A percentile compares a stretch with the other conserved stretches of the same genome.
phyloP scores from a whole-genome alignment of 148 eudicot species.

The Nepenthes mirabilis region DNA sequence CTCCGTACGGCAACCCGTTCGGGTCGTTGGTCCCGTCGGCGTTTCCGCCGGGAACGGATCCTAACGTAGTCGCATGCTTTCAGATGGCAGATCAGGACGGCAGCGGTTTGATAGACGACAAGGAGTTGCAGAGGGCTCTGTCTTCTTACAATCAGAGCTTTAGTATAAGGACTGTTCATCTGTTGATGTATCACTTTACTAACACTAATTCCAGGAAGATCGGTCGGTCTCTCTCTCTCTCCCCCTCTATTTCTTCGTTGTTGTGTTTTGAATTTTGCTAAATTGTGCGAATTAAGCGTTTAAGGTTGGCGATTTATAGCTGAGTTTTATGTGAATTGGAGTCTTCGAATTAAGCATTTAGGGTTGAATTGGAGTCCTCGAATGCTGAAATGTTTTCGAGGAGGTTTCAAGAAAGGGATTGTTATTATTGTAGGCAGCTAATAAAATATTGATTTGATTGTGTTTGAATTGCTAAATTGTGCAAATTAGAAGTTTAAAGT shows the following conservation, averaged over 20 bases:
- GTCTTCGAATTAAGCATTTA: too few relatives aligned
- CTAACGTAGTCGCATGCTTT: slow-evolving; percentile 55
- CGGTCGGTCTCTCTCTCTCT: slow-evolving; percentile 23
- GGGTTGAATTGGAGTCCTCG: too few relatives aligned
- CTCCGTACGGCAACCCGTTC: slow-evolving; percentile 47
- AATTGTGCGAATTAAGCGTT: neutral
- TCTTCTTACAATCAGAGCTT: slow-evolving; percentile 75
- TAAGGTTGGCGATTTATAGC: too few relatives aligned
- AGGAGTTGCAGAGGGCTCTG: slow-evolving; percentile 69
- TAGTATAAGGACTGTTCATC: slow-evolving; percentile 70
- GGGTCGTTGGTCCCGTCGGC: slow-evolving; percentile 61
- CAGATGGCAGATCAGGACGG: slow-evolving; percentile 76
- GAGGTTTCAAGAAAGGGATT: too few relatives aligned
- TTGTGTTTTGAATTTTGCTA: slow-evolving; percentile 1
- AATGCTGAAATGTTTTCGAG: too few relatives aligned
- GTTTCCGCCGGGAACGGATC: slow-evolving; percentile 89
- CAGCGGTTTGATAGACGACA: slow-evolving; percentile 81
- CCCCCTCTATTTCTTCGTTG: neutral
- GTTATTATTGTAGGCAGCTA: too few relatives aligned
- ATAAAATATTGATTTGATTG: too few relatives aligned
- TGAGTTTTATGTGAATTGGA: too few relatives aligned
- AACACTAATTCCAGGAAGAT: slow-evolving; percentile 49
- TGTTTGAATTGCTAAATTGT: too few relatives aligned
- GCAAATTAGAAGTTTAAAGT: too few relatives aligned
- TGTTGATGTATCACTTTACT: slow-evolving; percentile 78